A percentile compares a stretch with the other conserved stretches of the same genome.
These are phyloP conservation scores for Botrytis medusae DNA, from an alignment of 2,329 filamentous ascomycete genomes.

Conservation along the genomic window DNA sequence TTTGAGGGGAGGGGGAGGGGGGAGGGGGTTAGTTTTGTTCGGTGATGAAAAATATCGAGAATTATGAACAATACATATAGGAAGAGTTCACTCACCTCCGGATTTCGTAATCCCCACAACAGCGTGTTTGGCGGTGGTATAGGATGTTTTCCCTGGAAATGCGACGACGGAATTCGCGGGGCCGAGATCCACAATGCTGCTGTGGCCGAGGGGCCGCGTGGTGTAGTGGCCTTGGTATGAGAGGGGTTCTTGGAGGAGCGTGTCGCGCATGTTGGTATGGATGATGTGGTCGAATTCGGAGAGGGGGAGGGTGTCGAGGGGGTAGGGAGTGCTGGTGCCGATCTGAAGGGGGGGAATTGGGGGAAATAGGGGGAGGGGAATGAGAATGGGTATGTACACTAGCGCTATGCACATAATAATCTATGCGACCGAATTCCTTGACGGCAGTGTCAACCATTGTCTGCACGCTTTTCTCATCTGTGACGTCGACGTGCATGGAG, in stretches of 20 bases:
- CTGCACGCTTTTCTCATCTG: conserved; percentile 28
- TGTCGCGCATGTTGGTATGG: background rate
- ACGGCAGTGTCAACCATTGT: conserved; percentile 37
- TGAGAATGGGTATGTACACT: conserved; percentile 8
- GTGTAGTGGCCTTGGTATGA: background rate
- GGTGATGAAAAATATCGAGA: accelerated
- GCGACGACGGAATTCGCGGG: background rate
- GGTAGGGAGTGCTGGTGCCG: background rate
- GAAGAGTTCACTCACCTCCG: background rate
- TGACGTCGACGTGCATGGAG: conserved; percentile 28
- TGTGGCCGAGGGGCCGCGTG: background rate
- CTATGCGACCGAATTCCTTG: conserved; percentile 49
- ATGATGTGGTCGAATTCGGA: conserved; percentile 2
- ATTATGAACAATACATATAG: background rate
- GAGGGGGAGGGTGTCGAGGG: background rate
- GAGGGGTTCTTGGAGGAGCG: background rate
- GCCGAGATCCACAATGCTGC: background rate
- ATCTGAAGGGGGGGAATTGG: background rate
- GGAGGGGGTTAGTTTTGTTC: background rate
- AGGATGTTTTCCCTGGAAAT: background rate
- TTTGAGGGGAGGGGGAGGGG: no score
- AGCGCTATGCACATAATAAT: conserved; percentile 56
- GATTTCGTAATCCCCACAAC: conserved; percentile 7
- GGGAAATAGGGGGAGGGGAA: no score
- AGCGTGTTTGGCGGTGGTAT: conserved; percentile 3